Base-by-base conservation (phyloP, 805 yeast species). In the Candida xyloterini region DNA sequence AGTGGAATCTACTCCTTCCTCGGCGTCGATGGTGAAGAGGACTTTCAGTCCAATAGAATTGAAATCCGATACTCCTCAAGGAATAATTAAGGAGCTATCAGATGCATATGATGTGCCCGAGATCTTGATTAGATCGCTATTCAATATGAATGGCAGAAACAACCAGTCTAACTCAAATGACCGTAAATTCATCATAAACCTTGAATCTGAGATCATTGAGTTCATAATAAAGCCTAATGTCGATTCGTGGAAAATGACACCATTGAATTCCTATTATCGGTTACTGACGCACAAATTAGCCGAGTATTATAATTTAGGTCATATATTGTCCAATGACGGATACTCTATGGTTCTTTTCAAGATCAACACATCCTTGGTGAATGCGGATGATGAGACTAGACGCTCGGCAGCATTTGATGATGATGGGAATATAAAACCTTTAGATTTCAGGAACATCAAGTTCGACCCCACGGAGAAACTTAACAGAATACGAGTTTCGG, bases 221-320 rank as follows among this genome's bases (percentile, higher is more conserved):
- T 77, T 79, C 50, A 66, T 76, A 26, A 50, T 64, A 7, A 34
- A 65, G 50, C 52, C 70, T 50, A 37, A 67, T 53, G 51, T 68
- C 59, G 47, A 68, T 55, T 59, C 72, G 22, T 51, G 65, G 67
- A 62, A 67, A 46, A 54, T 76, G 53, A 67, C 66, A 27, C 75
- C 84, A 6, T 72, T 78, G 71, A 84, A 84, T 57, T 79, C 88
- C 2, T 84, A 79, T 56, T 79, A 77, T 48, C 64, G 91, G 48
- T 63, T 84, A 32, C 60, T 84, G 38, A 71, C 83, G 0, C 90
- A 84, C 58, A 84, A 81, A 48, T 63, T 82, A 25, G 85, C 89
- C 4, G 82, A 78, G 27, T 81, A 81, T 55, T 80, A 81, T 52
- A 64, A 68, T 16, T 57, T 83, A 40, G 79, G 78, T 30, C 90